Evolutionary conservation across 768 basidiomycete genomes (phyloP), one percentile per base, ranked within the genome.

Genomic region (Hygrocybe punicea): DNA sequence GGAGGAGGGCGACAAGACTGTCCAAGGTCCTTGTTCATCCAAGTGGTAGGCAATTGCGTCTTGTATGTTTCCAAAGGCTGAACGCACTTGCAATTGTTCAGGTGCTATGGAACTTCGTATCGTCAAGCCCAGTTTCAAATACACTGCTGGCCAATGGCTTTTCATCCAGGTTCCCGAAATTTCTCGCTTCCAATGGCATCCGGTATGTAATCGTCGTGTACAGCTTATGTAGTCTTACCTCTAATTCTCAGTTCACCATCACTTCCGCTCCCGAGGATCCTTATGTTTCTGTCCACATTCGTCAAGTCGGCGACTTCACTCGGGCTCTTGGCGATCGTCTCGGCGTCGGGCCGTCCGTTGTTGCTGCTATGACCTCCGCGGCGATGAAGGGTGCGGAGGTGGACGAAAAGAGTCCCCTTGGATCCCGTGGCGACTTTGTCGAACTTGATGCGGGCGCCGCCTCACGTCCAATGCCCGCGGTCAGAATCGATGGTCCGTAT

Each of bases 231-330:
- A 51, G 62, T 37, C 62, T 49, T 19, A 7, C 48, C 23, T 49
- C 35, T 29, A 42, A 48, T n/a, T 24, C 8, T 19, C 64, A 93
- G 89, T 95, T 96, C 73, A 94, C 93, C 37, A 95, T 95, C 74
- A 93, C 93, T 0, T 95, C 93, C 37, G 92, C 94, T 13, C 94
- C 94, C 3, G 92, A 94, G 63, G 95, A 97, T 65, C 89, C 93
- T 2, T 96, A 92, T 68, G 83, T 97, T 45, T 93, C 91, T 23
- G 71, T 96, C 52, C 94, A 97, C 70, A 88, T 98, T 65, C 90
- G 93, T 69, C 93, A 96, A 77, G 93, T 91, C 46, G 93, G 93
- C 59, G 91, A 94, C 71, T 93, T 83, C 76, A 93, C 93, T 3
- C 81, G 81, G 40, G 85, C 81, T 19, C 85, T 98, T 25, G 95